Conservation (phyloP, 2,329 filamentous ascomycete species). For the Botrytis porri region DNA sequence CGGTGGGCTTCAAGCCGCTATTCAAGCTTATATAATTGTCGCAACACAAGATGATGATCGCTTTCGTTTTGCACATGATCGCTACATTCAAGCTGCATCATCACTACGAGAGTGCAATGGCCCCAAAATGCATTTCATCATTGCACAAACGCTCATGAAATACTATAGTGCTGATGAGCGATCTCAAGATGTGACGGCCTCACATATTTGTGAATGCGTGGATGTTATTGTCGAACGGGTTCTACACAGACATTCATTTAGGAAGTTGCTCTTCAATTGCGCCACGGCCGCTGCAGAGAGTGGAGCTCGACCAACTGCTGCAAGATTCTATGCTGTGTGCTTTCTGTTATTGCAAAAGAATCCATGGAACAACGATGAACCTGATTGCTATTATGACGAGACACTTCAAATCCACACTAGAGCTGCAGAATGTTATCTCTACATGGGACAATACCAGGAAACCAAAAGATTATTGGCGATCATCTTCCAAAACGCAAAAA, state of each 20-base stretch:
- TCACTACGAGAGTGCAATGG: slow-evolving; percentile 67
- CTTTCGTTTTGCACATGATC: slow-evolving; percentile 85
- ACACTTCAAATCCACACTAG: slow-evolving; percentile 76
- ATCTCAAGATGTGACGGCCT: slow-evolving; percentile 69
- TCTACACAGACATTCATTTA: slow-evolving; percentile 59
- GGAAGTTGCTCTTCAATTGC: slow-evolving; percentile 70
- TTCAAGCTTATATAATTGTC: slow-evolving; percentile 77
- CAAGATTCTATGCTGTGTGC: slow-evolving; percentile 77
- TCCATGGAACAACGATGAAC: slow-evolving; percentile 67
- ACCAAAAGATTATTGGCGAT: slow-evolving; percentile 66
- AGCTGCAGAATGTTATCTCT: slow-evolving; percentile 78
- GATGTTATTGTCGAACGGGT: slow-evolving; percentile 70
- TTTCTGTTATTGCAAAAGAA: slow-evolving; percentile 74
- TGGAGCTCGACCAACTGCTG: slow-evolving; percentile 76
- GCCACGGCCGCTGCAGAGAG: slow-evolving; percentile 77
- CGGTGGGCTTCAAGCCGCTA: slow-evolving; percentile 74
- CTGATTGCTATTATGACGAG: slow-evolving; percentile 82
- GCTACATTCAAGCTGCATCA: slow-evolving; percentile 74
- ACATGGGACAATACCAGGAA: slow-evolving; percentile 67
- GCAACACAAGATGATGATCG: slow-evolving; percentile 80
- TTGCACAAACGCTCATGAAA: slow-evolving; percentile 76
- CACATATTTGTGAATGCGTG: slow-evolving; percentile 76
- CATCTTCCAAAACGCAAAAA: slow-evolving; percentile 68
- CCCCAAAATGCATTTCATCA: slow-evolving; percentile 85
- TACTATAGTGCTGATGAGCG: slow-evolving; percentile 61